Evolutionary conservation across 345 rosid species (phyloP).

Genomic region (Eucalyptus sp.): DNA sequence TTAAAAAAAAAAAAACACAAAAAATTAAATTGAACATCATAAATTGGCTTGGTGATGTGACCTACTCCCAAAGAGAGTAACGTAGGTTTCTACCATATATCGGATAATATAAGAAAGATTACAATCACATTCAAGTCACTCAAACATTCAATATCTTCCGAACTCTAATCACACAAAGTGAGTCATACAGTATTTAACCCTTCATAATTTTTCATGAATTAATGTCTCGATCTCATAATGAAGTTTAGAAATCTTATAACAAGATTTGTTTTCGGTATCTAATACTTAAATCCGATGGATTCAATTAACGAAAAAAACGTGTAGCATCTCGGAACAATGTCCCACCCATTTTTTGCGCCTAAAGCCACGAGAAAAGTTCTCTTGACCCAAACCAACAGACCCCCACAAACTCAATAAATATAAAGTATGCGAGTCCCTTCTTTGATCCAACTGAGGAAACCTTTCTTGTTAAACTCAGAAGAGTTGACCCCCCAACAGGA

Average conservation of each 20-base stretch:
- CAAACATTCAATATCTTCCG: no score
- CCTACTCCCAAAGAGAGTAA: neutral
- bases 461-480: neutral
- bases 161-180: no score
- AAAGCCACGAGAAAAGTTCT: neutral
- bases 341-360: neutral
- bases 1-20: neutral
- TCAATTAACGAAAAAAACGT: neutral
- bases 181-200: neutral
- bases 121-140: no score
- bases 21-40: neutral
- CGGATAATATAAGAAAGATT: fast-evolving
- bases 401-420: neutral
- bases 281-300: neutral
- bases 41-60: neutral
- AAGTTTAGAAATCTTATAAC: neutral
- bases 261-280: neutral
- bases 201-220: neutral
- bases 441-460: neutral
- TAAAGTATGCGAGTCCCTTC: neutral
- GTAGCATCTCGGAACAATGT: neutral
- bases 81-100: neutral
- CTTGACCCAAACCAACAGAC: neutral
- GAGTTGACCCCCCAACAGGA: neutral
- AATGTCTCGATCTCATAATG: neutral